phyloP scores from a whole-genome alignment of 1,284 basidiomycete species.

The Gomphus bonarii region DNA sequence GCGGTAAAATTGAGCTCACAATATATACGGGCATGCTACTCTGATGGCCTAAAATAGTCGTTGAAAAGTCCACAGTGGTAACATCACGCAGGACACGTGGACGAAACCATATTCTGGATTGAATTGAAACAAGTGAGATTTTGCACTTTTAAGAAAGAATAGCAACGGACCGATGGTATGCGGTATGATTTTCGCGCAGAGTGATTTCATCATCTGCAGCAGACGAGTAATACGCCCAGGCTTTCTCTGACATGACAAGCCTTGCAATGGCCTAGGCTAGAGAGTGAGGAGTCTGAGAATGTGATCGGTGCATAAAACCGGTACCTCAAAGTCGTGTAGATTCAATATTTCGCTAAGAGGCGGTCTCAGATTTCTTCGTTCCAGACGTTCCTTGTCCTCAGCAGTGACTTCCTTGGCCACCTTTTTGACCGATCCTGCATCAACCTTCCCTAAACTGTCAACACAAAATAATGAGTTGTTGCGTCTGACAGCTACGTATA shows the following conservation, averaged over 20 bases:
- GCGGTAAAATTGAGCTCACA: constrained; percentile 18
- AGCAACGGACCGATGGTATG: constrained; percentile 61
- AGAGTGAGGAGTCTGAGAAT: not conserved
- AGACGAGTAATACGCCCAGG: constrained; percentile 86
- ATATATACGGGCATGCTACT: constrained; percentile 78
- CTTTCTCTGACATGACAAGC: constrained; percentile 64
- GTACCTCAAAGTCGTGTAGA: constrained; percentile 87
- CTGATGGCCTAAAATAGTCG: constrained; percentile 66
- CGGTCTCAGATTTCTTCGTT: constrained; percentile 47
- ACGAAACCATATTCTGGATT: constrained; percentile 79
- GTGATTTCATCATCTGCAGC: constrained; percentile 87
- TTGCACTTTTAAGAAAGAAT: not conserved
- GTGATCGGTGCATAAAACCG: constrained; percentile 10
- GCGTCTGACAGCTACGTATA: constrained; percentile 7
- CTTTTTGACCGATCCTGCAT: constrained; percentile 50
- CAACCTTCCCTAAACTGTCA: constrained; percentile 57
- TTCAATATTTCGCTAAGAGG: constrained; percentile 72
- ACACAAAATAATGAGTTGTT: constrained; percentile 12
- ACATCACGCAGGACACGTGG: constrained; percentile 84
- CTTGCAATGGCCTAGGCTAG: constrained; percentile 53
- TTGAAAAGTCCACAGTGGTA: constrained; percentile 71
- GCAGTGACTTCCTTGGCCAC: constrained; percentile 43
- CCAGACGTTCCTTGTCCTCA: constrained; percentile 48
- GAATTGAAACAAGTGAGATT: not conserved
- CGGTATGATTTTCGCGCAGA: constrained; percentile 78